Percentiles rank a stretch among this genome's conserved stretches.
phyloP scores from a whole-genome alignment of 257 asterid genomes.

The Ballota nigra region DNA sequence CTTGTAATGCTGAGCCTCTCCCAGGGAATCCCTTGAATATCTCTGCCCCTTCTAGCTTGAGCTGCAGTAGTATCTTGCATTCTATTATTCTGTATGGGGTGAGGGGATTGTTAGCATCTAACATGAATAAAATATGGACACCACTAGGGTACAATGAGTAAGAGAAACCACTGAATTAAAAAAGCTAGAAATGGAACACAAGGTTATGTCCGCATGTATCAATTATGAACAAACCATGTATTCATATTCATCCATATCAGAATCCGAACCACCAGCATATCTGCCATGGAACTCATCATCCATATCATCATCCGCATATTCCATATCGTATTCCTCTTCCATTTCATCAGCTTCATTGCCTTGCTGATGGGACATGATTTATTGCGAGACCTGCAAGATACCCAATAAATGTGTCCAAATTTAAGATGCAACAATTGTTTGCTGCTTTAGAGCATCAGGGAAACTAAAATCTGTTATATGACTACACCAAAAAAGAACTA shows the following conservation, averaged over 20 bases:
- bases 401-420: not conserved
- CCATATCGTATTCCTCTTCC: slow-evolving; percentile 89
- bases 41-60: slow-evolving; percentile 85
- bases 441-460: not conserved
- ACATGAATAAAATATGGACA: not conserved
- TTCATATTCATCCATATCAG: slow-evolving; percentile 78
- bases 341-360: slow-evolving; percentile 64
- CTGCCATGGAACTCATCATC: slow-evolving; percentile 55
- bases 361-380: slow-evolving; percentile 61
- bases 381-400: slow-evolving; percentile 27
- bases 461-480: not conserved
- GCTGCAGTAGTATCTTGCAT: slow-evolving; percentile 85
- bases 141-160: not conserved
- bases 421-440: not conserved
- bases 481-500: not conserved
- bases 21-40: slow-evolving; percentile 98
- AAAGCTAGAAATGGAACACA: not conserved
- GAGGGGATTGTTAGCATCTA: not conserved
- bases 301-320: slow-evolving; percentile 69
- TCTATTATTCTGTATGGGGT: slow-evolving; percentile 46
- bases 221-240: slow-evolving; percentile 52
- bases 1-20: slow-evolving; percentile 79
- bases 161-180: not conserved
- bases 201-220: not conserved
- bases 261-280: slow-evolving; percentile 67